phyloP scores from a whole-genome alignment of 345 rosid genomes.

The Eucalyptus pauciflora region DNA sequence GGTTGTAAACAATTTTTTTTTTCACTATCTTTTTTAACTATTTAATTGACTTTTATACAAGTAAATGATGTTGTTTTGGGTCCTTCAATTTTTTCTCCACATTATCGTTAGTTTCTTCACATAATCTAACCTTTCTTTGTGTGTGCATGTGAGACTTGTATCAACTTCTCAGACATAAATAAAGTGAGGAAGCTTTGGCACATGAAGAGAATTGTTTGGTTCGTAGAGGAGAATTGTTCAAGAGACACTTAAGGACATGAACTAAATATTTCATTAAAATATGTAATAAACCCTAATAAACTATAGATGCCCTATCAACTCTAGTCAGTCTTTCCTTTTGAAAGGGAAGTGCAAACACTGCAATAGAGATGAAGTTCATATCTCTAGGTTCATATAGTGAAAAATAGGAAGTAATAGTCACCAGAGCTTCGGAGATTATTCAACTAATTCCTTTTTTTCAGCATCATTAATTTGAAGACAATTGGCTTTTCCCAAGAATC shows the following conservation, averaged over 20 bases:
- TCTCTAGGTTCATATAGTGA: background rate
- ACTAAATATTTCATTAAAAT: background rate
- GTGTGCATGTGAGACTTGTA: background rate
- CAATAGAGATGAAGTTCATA: background rate
- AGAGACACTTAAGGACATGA: background rate
- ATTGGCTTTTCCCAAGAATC: background rate
- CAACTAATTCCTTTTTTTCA: background rate
- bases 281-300: background rate
- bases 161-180: background rate
- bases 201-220: background rate
- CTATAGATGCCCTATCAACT: background rate
- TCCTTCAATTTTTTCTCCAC: background rate
- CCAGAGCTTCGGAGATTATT: background rate
- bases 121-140: background rate
- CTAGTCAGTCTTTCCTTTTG: background rate
- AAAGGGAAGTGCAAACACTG: background rate
- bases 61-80: background rate
- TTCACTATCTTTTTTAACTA: background rate
- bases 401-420: background rate
- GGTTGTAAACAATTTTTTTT: background rate
- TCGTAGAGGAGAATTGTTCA: background rate
- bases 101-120: background rate
- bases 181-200: background rate
- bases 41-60: background rate
- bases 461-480: background rate